These are phyloP conservation scores for Lentinula edodes DNA, from an alignment of 768 basidiomycete species.

Conservation along the genomic window DNA sequence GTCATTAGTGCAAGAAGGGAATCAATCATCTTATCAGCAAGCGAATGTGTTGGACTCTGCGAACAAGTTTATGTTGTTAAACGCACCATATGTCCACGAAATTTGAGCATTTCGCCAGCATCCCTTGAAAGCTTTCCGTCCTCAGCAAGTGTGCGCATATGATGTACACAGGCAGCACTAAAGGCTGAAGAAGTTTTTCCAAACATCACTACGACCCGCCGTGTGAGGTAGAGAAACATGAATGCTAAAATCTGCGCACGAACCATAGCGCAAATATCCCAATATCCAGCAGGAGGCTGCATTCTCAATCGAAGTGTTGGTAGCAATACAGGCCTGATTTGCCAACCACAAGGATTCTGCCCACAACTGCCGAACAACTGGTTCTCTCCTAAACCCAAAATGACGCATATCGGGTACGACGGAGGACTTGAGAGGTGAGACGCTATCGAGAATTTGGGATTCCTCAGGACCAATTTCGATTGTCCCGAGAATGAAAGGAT, in stretches of 20 bases:
- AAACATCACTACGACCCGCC: background rate
- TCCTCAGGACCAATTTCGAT: background rate
- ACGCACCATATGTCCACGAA: slow-evolving; percentile 1
- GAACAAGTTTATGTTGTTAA: background rate
- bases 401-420: background rate
- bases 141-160: background rate
- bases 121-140: background rate
- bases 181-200: background rate
- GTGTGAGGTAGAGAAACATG: background rate
- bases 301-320: background rate
- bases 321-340: background rate
- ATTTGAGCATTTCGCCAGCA: background rate
- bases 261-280: background rate
- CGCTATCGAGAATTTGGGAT: background rate
- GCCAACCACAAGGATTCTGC: slow-evolving; percentile 1
- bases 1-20: background rate
- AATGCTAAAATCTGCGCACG: background rate
- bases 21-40: background rate
- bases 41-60: background rate
- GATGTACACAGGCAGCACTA: background rate
- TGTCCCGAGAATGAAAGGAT: slow-evolving; percentile 8
- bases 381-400: background rate
- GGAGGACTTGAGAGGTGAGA: background rate
- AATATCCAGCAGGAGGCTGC: slow-evolving; percentile 4
- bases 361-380: background rate